Base-by-base conservation (phyloP, 2,329 filamentous ascomycete genomes). In the Coniochaeta sp. region DNA sequence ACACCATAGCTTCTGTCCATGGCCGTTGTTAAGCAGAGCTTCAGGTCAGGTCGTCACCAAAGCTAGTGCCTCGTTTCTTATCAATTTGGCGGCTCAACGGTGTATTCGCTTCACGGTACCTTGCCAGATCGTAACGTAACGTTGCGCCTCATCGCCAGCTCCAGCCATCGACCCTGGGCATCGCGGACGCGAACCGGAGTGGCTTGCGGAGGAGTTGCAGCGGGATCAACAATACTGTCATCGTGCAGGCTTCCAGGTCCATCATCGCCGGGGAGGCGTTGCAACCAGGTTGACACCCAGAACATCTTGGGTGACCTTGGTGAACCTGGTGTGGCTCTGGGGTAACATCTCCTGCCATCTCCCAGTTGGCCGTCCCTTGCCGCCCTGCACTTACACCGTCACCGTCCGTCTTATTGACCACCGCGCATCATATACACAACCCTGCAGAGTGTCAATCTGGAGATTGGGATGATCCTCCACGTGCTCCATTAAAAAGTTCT, bases 391-490 rank as follows among this genome's bases (percentile, higher is more conserved):
- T 20, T 20, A 32, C 45, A 42, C 38, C 38, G 38, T 42, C 38
- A 42, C 45, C 26, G 45, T 24, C n/a, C 45, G 26, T 48, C 24
- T 48, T 48, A 48, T 48, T 48, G 45, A 48, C 20, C 27, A 31
- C n/a, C 26, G 28, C 26, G 12, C 45, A 9, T 31, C 26, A 48
- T 48, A 48, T 48, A 48, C 28, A 24, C 45, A 48, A n/a, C 38
- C 38, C 10, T 10, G 38, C 38, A 42, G 20, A 14, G 38, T 42
- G 12, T 26, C 18, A 48, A 28, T 48, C 30, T 28, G 45, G 45
- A 48, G 45, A 48, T 48, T 48, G 45, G 24, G 45, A 48, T 48
- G 45, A 10, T 28, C 24, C 22, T 48, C 45, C 45, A 31, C 45
- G 18, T 31, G 28, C 24, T 48, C 45, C 45, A 48, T 31, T 48